phyloP scores from a whole-genome alignment of 129 eudicot genomes.

The Artemisia tridentata region DNA sequence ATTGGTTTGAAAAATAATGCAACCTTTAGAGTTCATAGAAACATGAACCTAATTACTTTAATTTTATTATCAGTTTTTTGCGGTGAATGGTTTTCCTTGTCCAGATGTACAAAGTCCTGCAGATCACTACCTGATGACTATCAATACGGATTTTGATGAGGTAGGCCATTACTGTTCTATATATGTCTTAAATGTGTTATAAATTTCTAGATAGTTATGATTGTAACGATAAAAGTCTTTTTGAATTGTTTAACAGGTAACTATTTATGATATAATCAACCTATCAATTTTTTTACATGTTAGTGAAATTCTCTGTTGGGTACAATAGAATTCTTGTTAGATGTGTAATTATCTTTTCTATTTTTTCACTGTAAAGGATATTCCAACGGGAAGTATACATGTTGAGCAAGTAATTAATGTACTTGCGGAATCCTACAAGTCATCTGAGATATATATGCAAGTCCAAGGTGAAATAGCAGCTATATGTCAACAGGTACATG shows the following conservation, averaged over 20 bases:
- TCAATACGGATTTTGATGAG: constrained; percentile 36
- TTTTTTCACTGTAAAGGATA: constrained; percentile 37
- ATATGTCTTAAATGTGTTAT: not conserved
- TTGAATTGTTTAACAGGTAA: not conserved
- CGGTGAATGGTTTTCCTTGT: constrained; percentile 32
- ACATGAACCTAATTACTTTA: not conserved
- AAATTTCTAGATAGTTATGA: not conserved
- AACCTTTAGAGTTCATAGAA: constrained; percentile 1
- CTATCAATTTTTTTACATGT: too few species aligned
- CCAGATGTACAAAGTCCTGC: constrained; percentile 27
- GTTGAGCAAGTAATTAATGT: constrained; percentile 43
- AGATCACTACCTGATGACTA: constrained; percentile 34
- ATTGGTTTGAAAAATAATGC: not conserved
- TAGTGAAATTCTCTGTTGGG: not conserved
- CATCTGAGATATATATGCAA: constrained; percentile 39
- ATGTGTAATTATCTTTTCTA: not conserved
- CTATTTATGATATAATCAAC: not conserved
- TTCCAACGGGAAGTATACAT: constrained; percentile 24
- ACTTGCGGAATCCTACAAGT: constrained; percentile 49
- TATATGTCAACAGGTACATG: constrained; percentile 41
- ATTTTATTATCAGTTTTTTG: constrained; percentile 25
- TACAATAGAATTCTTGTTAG: not conserved
- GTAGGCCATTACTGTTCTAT: constrained; percentile 3
- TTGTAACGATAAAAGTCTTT: not conserved
- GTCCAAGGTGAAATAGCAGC: constrained; percentile 38